Base-by-base conservation (phyloP, 169 alveolate species). In the Plasmodium vinckei region DNA sequence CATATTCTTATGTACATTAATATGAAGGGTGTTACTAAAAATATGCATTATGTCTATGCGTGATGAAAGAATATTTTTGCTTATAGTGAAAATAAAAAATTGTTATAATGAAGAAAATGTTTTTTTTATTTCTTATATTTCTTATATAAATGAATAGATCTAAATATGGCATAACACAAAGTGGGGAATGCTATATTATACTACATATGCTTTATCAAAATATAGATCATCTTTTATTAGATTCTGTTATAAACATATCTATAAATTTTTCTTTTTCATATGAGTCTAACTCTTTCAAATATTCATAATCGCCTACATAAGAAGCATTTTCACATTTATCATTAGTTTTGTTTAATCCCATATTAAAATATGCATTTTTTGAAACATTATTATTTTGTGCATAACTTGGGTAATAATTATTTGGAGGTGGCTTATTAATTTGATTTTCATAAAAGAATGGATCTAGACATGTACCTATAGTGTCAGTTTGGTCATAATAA, bases 191-290 rank as follows among this genome's bases (percentile, higher is more conserved):
- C 7, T 65, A 42, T 42, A 65, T 42, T 33, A 65, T 33, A 10
- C 12, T 67, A 27, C 19, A 44, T 44, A 67, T 67, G 57, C n/a
- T 42, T n/a, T 65, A 44, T 9, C 39, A 63, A 25, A 63, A 12
- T 9, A 5, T 5, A 12, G 9, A 33, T 33, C 3, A 33, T 49
- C 53, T 73, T 65, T 51, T 77, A 17, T 25, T 25, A 44, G 77
- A 49, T 42, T 77, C 79, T 0, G 88, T 39, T 77, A 77, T 77
- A 19, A 77, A 77, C 75, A 77, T 63, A 59, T 77, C 77, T 7
- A 77, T 77, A 59, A 77, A 57, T 46, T 77, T 77, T 42, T 77
- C 72, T 47, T 56, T 77, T 47, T 65, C 75, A 44, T 63, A 63
- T 19, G 72, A 15, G 33, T 67, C 57, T n/a, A 77, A 64, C 19